A percentile compares a stretch with the other conserved stretches of the same genome.
Conservation (phyloP, 2,329 filamentous ascomycete species). For the Nemania abortiva region DNA sequence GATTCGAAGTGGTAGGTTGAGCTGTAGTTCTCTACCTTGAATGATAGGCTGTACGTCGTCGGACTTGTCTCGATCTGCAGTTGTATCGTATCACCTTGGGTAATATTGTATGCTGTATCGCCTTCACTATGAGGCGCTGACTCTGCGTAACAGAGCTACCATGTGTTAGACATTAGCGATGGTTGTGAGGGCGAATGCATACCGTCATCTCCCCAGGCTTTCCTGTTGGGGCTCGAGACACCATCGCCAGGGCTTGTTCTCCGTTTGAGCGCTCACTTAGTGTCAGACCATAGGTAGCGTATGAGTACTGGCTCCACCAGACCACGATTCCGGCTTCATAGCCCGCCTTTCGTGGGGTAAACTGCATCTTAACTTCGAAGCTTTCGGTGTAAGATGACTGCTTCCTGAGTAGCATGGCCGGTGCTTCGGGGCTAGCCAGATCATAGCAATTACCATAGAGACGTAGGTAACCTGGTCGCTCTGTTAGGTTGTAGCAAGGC, state of each 20-base stretch:
- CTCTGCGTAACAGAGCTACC: conserved; percentile 4
- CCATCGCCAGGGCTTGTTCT: conserved; percentile 32
- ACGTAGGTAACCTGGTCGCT: conserved; percentile 58
- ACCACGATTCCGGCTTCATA: conserved; percentile 66
- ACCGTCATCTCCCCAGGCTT: conserved; percentile 42
- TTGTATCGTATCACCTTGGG: conserved; percentile 16
- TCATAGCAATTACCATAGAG: conserved; percentile 65
- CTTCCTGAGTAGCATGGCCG: conserved; percentile 66
- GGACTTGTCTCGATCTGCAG: conserved; percentile 40
- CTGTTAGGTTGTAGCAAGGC: conserved; percentile 59
- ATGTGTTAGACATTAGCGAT: neutral
- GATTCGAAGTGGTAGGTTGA: conserved; percentile 32
- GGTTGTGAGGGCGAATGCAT: neutral
- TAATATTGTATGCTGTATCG: neutral
- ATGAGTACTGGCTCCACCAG: conserved; percentile 65
- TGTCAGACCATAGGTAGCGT: conserved; percentile 50
- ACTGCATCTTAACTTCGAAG: conserved; percentile 60
- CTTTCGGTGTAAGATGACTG: conserved; percentile 59
- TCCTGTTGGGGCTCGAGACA: conserved; percentile 42
- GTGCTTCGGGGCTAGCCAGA: conserved; percentile 62
- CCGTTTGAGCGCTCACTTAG: conserved; percentile 33
- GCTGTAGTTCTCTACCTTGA: conserved; percentile 20
- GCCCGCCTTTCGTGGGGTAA: conserved; percentile 56
- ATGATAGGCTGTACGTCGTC: conserved; percentile 41
- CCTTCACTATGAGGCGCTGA: neutral